These are phyloP conservation scores for Tricholoma hemisulphureum DNA, from an alignment of 768 basidiomycete genomes.

Conservation along the genomic window DNA sequence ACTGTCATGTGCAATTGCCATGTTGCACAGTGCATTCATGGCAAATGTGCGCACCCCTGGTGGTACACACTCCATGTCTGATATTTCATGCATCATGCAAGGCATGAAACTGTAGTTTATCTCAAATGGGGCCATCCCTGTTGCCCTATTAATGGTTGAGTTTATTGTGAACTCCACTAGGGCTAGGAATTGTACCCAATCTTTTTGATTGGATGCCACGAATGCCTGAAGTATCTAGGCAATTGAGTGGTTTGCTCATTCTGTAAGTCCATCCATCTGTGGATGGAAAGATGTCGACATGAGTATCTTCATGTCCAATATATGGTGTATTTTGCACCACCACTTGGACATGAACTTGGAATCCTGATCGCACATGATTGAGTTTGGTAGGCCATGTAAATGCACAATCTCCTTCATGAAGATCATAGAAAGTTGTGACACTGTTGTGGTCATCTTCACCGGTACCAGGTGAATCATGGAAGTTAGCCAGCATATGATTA, in stretches of 20 bases:
- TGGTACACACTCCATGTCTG: background rate
- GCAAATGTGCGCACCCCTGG: background rate
- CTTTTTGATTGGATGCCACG: background rate
- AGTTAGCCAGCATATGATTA: background rate
- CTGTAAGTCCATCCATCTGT: background rate
- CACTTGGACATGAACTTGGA: too few species aligned
- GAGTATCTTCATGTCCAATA: too few species aligned
- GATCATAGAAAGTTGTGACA: background rate
- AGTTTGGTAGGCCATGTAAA: too few species aligned
- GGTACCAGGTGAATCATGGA: background rate
- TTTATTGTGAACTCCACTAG: background rate
- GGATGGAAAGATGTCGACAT: background rate
- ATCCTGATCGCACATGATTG: too few species aligned
- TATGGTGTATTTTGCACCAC: too few species aligned
- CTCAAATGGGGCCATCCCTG: background rate
- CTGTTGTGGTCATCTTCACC: background rate
- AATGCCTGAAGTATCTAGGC: background rate
- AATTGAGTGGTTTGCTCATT: background rate
- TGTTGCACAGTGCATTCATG: too few species aligned
- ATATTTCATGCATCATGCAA: slow-evolving; percentile 15
- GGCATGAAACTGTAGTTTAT: background rate
- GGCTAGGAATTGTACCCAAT: background rate
- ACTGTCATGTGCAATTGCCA: too few species aligned
- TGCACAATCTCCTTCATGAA: background rate
- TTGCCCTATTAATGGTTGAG: background rate